These are phyloP conservation scores for Orbilia oligospora DNA, from an alignment of 2,329 filamentous ascomycete genomes.

Conservation along the genomic window DNA sequence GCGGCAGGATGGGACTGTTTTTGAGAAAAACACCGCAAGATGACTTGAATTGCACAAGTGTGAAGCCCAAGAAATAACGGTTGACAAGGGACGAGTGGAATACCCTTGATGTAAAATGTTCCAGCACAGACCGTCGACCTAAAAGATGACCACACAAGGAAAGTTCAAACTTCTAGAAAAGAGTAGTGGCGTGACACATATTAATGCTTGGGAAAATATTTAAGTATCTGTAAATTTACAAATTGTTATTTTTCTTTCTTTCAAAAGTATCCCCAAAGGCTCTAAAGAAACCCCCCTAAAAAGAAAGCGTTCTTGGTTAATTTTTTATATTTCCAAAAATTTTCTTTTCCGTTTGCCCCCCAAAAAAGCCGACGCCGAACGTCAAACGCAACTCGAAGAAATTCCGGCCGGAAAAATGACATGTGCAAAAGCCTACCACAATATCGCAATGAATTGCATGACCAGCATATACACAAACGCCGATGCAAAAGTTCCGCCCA, in stretches of 20 bases:
- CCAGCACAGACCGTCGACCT: slow-evolving; percentile 28
- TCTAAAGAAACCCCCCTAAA: slow-evolving; percentile 21
- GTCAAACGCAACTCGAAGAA: slow-evolving; percentile 13
- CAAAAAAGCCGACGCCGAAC: slow-evolving; percentile 7
- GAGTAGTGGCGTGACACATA: slow-evolving; percentile 20
- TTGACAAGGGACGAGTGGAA: slow-evolving; percentile 23
- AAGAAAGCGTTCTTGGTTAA: slow-evolving; percentile 1
- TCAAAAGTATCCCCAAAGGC: slow-evolving; percentile 19
- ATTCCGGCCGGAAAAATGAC: slow-evolving; percentile 25
- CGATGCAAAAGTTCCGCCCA: slow-evolving; percentile 23
- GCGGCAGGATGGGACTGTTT: slow-evolving; percentile 29
- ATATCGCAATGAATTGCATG: slow-evolving; percentile 28
- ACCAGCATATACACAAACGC: slow-evolving; percentile 32
- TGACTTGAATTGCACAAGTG: slow-evolving; percentile 28
- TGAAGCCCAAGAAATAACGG: slow-evolving; percentile 31
- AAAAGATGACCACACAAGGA: slow-evolving; percentile 32
- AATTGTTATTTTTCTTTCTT: not conserved
- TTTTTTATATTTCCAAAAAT: slow-evolving; percentile 14
- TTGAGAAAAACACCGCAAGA: slow-evolving; percentile 26
- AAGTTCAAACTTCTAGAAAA: slow-evolving; percentile 29
- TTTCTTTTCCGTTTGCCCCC: slow-evolving; percentile 4
- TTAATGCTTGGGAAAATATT: slow-evolving; percentile 11
- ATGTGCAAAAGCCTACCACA: slow-evolving; percentile 28
- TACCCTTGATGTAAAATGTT: slow-evolving; percentile 27
- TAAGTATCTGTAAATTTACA: slow-evolving; percentile 20